Percentiles rank a stretch among this genome's conserved stretches.
Conservation (phyloP, 441 rosid genomes). For the Breynia disticha region DNA sequence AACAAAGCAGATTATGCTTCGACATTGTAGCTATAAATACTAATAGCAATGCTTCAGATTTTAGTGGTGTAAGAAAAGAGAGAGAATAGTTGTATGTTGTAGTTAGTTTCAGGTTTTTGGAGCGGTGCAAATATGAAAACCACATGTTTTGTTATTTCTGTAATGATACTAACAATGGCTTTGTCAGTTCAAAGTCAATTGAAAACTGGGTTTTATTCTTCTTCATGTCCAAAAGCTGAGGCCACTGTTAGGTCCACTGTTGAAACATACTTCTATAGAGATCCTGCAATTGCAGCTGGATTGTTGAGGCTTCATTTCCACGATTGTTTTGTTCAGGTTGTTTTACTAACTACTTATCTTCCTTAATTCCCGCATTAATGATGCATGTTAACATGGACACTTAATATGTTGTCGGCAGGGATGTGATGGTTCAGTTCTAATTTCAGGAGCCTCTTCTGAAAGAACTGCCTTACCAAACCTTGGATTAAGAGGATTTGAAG, state of each 20-base stretch:
- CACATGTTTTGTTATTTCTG: slow-evolving; percentile 15
- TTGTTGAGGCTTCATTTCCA: slow-evolving; percentile 59
- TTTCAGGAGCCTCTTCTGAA: slow-evolving; percentile 42
- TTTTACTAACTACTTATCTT: background rate
- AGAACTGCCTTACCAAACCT: slow-evolving; percentile 40
- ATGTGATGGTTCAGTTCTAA: slow-evolving; percentile 64
- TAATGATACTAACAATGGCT: slow-evolving; percentile 18
- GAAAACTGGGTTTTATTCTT: slow-evolving; percentile 38
- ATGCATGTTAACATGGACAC: background rate
- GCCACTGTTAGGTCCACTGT: slow-evolving; percentile 39
- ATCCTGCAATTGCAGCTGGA: slow-evolving; percentile 45
- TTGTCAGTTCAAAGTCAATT: slow-evolving; percentile 34
- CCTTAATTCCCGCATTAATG: background rate
- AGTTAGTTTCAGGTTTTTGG: background rate
- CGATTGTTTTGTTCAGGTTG: slow-evolving; percentile 57
- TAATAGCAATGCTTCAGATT: background rate
- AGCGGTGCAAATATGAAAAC: slow-evolving; percentile 16
- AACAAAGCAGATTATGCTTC: slow-evolving; percentile 10
- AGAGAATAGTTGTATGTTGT: background rate
- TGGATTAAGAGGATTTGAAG: slow-evolving; percentile 52
- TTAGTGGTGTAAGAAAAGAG: background rate
- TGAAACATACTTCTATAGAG: slow-evolving; percentile 19
- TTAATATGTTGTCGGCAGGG: slow-evolving; percentile 29
- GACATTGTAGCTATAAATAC: slow-evolving; percentile 9
- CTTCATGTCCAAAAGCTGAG: slow-evolving; percentile 33